Evolutionary conservation across 139 green algal genomes (phyloP).

Genomic region (Coccomyxa sp.): DNA sequence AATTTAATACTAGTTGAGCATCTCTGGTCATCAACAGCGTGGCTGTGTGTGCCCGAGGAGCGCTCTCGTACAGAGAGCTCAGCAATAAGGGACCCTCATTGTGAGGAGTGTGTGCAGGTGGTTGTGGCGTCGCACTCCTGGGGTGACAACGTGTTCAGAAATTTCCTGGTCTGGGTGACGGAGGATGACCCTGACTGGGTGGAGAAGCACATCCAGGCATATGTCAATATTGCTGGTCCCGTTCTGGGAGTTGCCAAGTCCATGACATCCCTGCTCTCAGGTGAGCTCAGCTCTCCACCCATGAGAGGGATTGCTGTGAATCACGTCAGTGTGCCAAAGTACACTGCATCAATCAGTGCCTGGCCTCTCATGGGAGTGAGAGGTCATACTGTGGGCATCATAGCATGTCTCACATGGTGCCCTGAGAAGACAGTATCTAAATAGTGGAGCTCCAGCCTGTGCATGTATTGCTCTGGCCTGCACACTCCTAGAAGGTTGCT

Average conservation of each 20-base stretch:
- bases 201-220: conserved; percentile 54
- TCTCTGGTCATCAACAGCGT: not conserved
- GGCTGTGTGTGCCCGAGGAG: not conserved
- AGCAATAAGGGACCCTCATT: too few species aligned
- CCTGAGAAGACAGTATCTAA: not conserved
- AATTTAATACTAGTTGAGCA: not conserved
- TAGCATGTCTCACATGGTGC: not conserved
- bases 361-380: too few species aligned
- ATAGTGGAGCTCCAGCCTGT: not conserved
- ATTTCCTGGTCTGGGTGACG: conserved; percentile 52
- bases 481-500: not conserved
- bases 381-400: not conserved
- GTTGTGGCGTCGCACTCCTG: conserved; percentile 56
- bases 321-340: not conserved
- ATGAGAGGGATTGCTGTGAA: not conserved
- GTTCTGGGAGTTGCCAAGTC: conserved; percentile 68
- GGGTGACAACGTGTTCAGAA: conserved; percentile 45
- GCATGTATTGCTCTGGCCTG: not conserved
- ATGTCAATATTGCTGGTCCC: conserved; percentile 66
- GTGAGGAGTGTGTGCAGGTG: conserved; percentile 43
- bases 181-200: conserved; percentile 49
- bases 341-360: too few species aligned
- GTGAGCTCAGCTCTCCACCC: conserved; percentile 4
- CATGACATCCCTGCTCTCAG: conserved; percentile 18
- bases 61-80: too few species aligned